These are phyloP conservation scores for Sicyos edulis DNA, from an alignment of 306 rosid species.

Conservation along the genomic window DNA sequence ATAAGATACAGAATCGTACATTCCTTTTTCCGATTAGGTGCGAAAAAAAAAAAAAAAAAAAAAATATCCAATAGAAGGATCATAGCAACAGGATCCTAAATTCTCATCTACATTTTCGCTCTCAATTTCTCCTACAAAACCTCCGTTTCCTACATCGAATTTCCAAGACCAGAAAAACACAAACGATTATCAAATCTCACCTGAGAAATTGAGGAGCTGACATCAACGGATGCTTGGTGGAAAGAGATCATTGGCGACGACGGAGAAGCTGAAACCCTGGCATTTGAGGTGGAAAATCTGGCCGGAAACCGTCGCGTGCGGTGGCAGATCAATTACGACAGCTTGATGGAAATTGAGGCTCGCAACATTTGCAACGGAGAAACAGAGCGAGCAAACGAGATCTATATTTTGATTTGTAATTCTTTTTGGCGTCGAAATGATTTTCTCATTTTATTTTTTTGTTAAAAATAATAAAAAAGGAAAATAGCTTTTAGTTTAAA, in stretches of 20 bases:
- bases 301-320: slow-evolving; percentile 8
- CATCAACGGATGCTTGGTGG: slow-evolving; percentile 7
- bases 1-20: background rate
- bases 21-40: background rate
- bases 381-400: slow-evolving; percentile 19
- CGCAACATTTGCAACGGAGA: slow-evolving; percentile 11
- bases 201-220: slow-evolving; percentile 7
- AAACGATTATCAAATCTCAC: background rate
- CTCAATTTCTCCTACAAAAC: background rate
- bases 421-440: slow-evolving; percentile 10
- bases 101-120: background rate
- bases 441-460: background rate
- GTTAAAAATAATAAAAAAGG: background rate
- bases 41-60: slow-evolving; percentile 2
- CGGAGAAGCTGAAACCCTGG: background rate
- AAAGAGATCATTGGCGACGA: slow-evolving; percentile 7
- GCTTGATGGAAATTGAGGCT: slow-evolving; percentile 6
- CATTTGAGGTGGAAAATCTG: background rate
- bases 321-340: slow-evolving; percentile 17
- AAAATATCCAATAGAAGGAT: background rate
- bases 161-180: background rate
- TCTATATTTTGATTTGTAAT: slow-evolving; percentile 4
- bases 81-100: background rate
- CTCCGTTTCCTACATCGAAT: background rate
- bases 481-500: background rate